These are phyloP conservation scores for Colletotrichum lini DNA, from an alignment of 2,329 filamentous ascomycete species.

Conservation along the genomic window DNA sequence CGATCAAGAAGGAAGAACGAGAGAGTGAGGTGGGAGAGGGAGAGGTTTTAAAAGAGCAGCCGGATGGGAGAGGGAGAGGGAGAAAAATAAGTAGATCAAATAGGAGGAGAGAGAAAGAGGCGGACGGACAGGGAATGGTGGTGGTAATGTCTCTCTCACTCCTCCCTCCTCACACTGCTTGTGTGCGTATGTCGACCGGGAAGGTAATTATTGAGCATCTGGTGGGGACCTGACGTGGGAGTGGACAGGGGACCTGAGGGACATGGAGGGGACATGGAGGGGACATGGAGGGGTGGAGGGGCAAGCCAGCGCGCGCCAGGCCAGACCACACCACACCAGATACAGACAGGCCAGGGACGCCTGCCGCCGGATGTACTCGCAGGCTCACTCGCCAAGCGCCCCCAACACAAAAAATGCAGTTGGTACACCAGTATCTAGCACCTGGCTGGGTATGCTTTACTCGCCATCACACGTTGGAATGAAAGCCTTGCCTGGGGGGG, in stretches of 20 bases:
- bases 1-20: slow-evolving; percentile 44
- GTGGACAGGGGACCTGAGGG: slow-evolving; percentile 19
- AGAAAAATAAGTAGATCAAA: slow-evolving; percentile 40
- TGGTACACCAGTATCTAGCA: background rate
- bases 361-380: slow-evolving; percentile 16
- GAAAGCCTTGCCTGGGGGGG: slow-evolving; percentile 2
- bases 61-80: slow-evolving; percentile 30
- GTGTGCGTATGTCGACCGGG: slow-evolving; percentile 24
- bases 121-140: slow-evolving; percentile 24
- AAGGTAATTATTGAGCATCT: slow-evolving; percentile 42
- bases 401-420: background rate
- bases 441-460: background rate
- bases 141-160: slow-evolving; percentile 38
- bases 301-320: slow-evolving; percentile 8
- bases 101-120: background rate
- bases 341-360: slow-evolving; percentile 25
- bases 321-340: slow-evolving; percentile 11
- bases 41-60: slow-evolving; percentile 22
- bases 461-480: slow-evolving; percentile 23
- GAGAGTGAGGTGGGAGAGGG: slow-evolving; percentile 35
- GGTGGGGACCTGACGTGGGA: slow-evolving; percentile 43
- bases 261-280: slow-evolving; percentile 37
- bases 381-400: background rate
- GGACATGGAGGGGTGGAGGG: slow-evolving; percentile 38
- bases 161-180: background rate